Conservation (phyloP, 352 stramenopile genomes). For the Globisporangium yorkense region DNA sequence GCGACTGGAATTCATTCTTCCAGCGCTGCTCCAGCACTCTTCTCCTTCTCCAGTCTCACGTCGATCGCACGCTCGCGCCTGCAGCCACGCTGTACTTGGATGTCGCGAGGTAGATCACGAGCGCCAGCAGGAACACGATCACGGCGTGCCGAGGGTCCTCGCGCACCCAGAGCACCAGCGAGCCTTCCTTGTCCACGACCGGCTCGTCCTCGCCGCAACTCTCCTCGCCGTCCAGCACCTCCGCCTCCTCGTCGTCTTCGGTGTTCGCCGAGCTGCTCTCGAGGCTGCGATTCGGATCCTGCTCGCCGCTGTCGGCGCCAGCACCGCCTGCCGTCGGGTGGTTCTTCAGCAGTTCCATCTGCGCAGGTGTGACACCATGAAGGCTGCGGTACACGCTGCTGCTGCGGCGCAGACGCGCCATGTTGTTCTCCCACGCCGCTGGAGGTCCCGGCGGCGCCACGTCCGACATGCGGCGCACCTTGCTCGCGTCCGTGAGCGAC, state of each 20-base stretch:
- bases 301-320: not conserved
- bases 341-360: conserved; percentile 3
- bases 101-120: conserved; percentile 52
- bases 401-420: conserved; percentile 22
- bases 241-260: conserved; percentile 19
- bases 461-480: conserved; percentile 26
- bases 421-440: conserved; percentile 31
- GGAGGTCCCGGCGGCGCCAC: conserved; percentile 8
- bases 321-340: not conserved
- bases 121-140: conserved; percentile 43
- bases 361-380: conserved; percentile 1
- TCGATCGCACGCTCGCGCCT: conserved; percentile 2
- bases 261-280: conserved; percentile 4
- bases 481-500: conserved; percentile 62
- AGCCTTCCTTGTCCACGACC: conserved; percentile 51
- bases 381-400: conserved; percentile 14
- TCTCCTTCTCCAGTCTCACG: conserved; percentile 1
- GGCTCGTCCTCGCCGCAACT: conserved; percentile 17
- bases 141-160: conserved; percentile 65
- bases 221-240: conserved; percentile 16
- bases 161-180: conserved; percentile 55
- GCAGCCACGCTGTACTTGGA: conserved; percentile 5
- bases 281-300: conserved; percentile 7
- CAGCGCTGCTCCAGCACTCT: not conserved
- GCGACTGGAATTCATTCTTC: not conserved